phyloP scores from a whole-genome alignment of 345 rosid genomes.

The Durio zibethinus region DNA sequence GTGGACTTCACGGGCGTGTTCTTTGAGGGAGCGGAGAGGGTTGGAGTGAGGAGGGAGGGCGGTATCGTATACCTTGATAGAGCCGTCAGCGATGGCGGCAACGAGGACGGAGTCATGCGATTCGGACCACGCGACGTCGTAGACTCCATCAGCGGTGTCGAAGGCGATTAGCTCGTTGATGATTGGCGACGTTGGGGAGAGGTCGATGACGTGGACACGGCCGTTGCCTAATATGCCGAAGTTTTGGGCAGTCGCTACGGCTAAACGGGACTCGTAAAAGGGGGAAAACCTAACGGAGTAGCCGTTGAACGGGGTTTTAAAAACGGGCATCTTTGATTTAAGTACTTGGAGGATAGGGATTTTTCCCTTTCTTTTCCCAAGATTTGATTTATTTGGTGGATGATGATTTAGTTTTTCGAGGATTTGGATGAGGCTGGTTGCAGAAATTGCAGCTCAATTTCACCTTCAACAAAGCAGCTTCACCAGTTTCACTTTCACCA shows the following conservation, averaged over 20 bases:
- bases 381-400: too few species aligned
- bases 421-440: not conserved
- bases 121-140: conserved; percentile 89
- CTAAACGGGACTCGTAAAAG: conserved; percentile 77
- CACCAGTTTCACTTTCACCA: not conserved
- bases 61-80: conserved; percentile 77
- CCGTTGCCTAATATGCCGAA: conserved; percentile 95
- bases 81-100: conserved; percentile 82
- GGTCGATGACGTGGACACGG: conserved; percentile 82
- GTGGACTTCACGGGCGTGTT: conserved; percentile 90
- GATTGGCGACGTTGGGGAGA: conserved; percentile 49
- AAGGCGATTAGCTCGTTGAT: conserved; percentile 53
- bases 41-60: conserved; percentile 66
- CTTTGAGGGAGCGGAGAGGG: conserved; percentile 75
- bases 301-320: conserved; percentile 78
- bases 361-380: too few species aligned
- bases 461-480: not conserved
- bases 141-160: conserved; percentile 90
- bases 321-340: conserved; percentile 54
- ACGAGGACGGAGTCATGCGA: conserved; percentile 87
- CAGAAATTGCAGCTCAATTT: not conserved
- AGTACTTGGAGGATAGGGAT: not conserved
- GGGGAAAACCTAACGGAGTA: conserved; percentile 91
- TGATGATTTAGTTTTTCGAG: not conserved
- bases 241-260: conserved; percentile 92